Evolutionary conservation across 805 yeast genomes (phyloP), one percentile per base, ranked within the genome.

Genomic region (Hanseniaspora singularis): DNA sequence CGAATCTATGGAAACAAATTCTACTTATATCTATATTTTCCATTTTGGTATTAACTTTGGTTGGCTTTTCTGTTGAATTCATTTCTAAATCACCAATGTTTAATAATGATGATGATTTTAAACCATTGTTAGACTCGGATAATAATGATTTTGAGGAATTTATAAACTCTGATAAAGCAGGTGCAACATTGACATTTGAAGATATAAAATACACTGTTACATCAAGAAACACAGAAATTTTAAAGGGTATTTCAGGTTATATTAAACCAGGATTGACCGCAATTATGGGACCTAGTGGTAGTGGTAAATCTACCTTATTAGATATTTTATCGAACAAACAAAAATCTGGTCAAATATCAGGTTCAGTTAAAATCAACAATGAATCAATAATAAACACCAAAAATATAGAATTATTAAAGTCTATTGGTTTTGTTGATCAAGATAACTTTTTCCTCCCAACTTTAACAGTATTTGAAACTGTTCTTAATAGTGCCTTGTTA

Each of bases 221-320:
- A 0, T 71, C 66, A 20, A 58, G 59, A 44, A 30, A 36, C 2
- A 39, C 33, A 14, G 55, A 59, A 3, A 77, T 92, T 3, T 69
- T 92, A 50, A 69, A 72, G 11, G 68, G 72, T 24, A 71, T 85
- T 0, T 77, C 74, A 54, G 98, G 98, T 9, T 54, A 76, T 12
- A 95, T 79, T 2, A 75, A 76, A 43, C 95, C 96, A 2, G 81
- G 96, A 32, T 81, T 94, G 51, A 62, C 87, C 59, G 97, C 98
- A 0, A 86, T 92, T 34, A 85, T 92, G 95, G 98, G 98, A 37
- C 96, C 96, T 1, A 88, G 96, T 0, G 98, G 98, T 41, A 97
- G 98, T 12, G 98, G 98, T 44, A 92, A 92, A 60, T 89, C 98
- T 0, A 89, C 98, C 0, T 65, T 92, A 36, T 66, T 92, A 43